Conservation (phyloP, 2,329 filamentous ascomycete species). For the Xylariaceae sp. region DNA sequence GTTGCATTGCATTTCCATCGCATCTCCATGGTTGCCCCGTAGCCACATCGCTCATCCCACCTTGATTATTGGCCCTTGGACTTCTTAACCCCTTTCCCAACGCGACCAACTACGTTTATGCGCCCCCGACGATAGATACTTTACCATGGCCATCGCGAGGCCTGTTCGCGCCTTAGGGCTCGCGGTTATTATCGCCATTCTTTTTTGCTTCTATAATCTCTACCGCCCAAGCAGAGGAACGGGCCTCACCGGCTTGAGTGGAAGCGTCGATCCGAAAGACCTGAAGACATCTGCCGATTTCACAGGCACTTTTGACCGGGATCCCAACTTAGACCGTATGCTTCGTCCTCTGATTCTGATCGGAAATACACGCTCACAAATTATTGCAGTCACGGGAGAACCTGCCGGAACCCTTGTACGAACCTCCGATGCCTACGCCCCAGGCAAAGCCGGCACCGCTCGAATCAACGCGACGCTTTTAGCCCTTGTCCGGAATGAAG, state of each 20-base stretch:
- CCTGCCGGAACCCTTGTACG: conserved; percentile 73
- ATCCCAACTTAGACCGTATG: conserved; percentile 86
- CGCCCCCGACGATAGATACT: conserved; percentile 20
- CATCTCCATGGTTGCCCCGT: too few species aligned
- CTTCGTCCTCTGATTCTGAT: conserved; percentile 1
- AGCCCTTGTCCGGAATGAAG: conserved; percentile 87
- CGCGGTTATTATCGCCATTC: conserved; percentile 66
- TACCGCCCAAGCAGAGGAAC: conserved; percentile 54
- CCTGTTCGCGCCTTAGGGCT: conserved; percentile 77
- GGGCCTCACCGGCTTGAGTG: too few species aligned
- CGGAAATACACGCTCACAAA: conserved; percentile 4
- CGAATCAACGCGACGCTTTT: conserved; percentile 93
- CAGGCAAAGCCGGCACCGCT: conserved; percentile 68
- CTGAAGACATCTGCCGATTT: conserved; percentile 35
- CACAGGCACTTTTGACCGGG: conserved; percentile 53
- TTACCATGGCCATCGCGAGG: conserved; percentile 76
- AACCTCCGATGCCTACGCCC: conserved; percentile 71
- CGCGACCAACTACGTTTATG: conserved; percentile 23
- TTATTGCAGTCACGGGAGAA: conserved; percentile 69
- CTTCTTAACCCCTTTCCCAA: conserved; percentile 1
- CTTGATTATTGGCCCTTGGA: not conserved
- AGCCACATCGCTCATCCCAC: too few species aligned
- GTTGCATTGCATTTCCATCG: too few species aligned
- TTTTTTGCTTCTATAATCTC: conserved; percentile 75
- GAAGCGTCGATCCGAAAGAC: conserved; percentile 28